Evolutionary conservation across 805 yeast species (phyloP), one percentile per base, ranked within the genome.

Genomic region (Metschnikowia cerradonensis): DNA sequence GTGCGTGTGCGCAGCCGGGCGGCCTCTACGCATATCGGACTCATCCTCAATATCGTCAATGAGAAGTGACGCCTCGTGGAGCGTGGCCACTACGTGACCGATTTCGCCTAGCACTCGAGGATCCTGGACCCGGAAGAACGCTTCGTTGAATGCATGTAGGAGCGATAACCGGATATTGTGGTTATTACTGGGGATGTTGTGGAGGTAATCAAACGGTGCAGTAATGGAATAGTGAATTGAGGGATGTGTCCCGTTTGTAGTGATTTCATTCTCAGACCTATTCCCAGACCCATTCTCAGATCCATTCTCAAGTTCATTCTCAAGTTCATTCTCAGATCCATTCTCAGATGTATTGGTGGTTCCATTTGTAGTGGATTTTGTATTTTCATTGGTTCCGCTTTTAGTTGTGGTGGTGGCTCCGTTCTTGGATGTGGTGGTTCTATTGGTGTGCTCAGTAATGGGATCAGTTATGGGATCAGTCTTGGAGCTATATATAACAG

Each of bases 41-140:
- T 68, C 73, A 64, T 91, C 98, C 63, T 91, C 98, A 26, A 91
- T 86, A 61, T 91, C 98, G 66, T 91, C 98, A 37, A 91, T 81
- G 10, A 70, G 60, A 26, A 71, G 61, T 3, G 71, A 67, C 10
- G 71, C 63, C 32, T 68, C 68, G 50, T 71, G 76, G 48, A 71
- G 67, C 3, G 65, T 65, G 7, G 67, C 62, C 19, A 71, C 65
- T 4, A 70, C 59, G 23, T 60, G 65, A 33, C 64, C 66, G 26
- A 71, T 66, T 26, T 54, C 60, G 7, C 48, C 52, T 20, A 71
- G 53, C 19, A 70, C 43, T 20, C 50, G 45, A 4, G 52, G 49
- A 45, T 65, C 56, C 7, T 58, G 55, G 41, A 71, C 69, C 31
- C 64, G 60, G 53, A 64, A 71, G 52, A 63, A 71, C 34, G 61